phyloP scores from a whole-genome alignment of 2,329 filamentous ascomycete species.

The Sporothrix schenckii region DNA sequence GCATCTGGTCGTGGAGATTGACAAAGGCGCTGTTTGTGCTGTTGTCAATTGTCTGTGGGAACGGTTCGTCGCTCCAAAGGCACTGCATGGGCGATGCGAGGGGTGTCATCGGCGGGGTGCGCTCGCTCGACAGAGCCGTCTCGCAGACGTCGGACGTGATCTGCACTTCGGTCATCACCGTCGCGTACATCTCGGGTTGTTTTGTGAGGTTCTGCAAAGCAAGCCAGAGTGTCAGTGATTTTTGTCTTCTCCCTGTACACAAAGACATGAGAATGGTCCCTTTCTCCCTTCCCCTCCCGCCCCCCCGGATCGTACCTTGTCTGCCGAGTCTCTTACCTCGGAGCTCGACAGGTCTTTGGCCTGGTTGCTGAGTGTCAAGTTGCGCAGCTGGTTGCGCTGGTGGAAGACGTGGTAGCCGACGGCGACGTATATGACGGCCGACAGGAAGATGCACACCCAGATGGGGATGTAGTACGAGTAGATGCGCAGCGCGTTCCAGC shows the following conservation, averaged over 20 bases:
- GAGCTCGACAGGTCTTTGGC: conserved; percentile 41
- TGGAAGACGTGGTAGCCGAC: conserved; percentile 64
- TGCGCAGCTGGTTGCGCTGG: conserved; percentile 58
- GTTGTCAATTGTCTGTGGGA: conserved; percentile 32
- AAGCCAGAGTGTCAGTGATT: background rate
- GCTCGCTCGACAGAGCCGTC: conserved; percentile 24
- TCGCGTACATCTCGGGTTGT: conserved; percentile 50
- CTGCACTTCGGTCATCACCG: conserved; percentile 58
- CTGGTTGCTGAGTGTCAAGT: conserved; percentile 55
- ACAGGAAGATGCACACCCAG: conserved; percentile 62
- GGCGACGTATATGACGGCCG: conserved; percentile 57
- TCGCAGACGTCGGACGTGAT: conserved; percentile 45
- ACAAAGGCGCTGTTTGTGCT: background rate
- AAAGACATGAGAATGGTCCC: too few species aligned
- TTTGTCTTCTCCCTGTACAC: background rate
- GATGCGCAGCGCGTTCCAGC: conserved; percentile 60
- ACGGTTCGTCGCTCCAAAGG: conserved; percentile 33
- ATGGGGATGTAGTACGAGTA: conserved; percentile 65
- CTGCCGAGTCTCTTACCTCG: conserved; percentile 40
- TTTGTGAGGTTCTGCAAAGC: conserved; percentile 37
- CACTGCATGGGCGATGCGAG: conserved; percentile 29
- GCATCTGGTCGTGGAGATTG: background rate
- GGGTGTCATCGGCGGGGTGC: conserved; percentile 29
- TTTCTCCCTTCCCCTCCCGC: too few species aligned
- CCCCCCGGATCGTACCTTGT: conserved; percentile 42